These are phyloP conservation scores for Cyclostephanos tholiformis DNA, from an alignment of 108 stramenopile genomes.

Conservation along the genomic window DNA sequence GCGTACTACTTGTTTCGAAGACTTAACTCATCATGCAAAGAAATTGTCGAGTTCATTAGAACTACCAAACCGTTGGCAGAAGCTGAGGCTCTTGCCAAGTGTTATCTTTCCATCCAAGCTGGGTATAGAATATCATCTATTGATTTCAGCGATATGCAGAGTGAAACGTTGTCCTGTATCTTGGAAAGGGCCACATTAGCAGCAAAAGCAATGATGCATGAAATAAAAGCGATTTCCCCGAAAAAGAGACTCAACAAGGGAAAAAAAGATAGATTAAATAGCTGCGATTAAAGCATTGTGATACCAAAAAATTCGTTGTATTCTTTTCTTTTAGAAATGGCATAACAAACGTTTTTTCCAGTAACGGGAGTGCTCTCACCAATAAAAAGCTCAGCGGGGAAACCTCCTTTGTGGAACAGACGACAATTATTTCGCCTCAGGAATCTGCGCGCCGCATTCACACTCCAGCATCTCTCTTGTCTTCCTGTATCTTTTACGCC, in stretches of 20 bases:
- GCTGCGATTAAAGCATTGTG: not conserved
- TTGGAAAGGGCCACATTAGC: constrained; percentile 27
- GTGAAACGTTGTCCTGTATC: constrained; percentile 32
- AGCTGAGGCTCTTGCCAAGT: constrained; percentile 66
- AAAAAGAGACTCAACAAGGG: constrained; percentile 8
- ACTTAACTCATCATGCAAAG: constrained; percentile 61
- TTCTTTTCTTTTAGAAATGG: not conserved
- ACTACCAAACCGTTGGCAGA: constrained; percentile 39
- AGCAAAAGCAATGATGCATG: constrained; percentile 38
- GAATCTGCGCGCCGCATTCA: too few species aligned
- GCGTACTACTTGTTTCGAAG: constrained; percentile 68
- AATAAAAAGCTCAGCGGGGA: too few species aligned
- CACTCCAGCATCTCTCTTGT: not conserved
- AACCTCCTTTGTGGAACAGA: too few species aligned
- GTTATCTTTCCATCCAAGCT: constrained; percentile 53
- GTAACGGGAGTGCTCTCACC: too few species aligned
- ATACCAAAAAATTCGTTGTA: not conserved
- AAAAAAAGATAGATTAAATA: not conserved
- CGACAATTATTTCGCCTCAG: too few species aligned
- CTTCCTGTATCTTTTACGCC: constrained; percentile 2
- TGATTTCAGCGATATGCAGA: constrained; percentile 36
- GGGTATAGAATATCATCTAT: constrained; percentile 43
- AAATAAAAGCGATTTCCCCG: constrained; percentile 3
- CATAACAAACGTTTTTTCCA: not conserved
- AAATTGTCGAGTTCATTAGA: constrained; percentile 54